Base-by-base conservation (phyloP, 78 protist species). In the Dictyostelium firmibasis region DNA sequence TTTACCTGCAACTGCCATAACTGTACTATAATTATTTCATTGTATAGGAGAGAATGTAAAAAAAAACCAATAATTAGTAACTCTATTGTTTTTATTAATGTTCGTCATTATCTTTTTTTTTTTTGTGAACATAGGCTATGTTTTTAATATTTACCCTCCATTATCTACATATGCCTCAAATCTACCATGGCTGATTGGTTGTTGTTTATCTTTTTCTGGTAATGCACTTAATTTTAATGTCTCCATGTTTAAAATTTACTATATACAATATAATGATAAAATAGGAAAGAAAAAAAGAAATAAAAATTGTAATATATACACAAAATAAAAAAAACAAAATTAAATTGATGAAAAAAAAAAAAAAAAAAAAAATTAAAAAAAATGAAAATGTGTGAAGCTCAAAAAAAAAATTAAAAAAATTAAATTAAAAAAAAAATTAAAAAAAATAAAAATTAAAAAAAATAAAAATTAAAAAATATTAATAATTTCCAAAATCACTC, bases 1-100 rank as follows among this genome's bases (percentile, higher is more conserved):
- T 3, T 84, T 85, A 36, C 99, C 99, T 3, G 98, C 97, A 53
- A 99, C 82, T 23, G 99, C 99, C 16, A 98, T 23, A 10, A 89
- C 92, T 14, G 99, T 97, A 33, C 99, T 96, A 70, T 38, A 76
- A 47, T 25, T 50, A 13, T n/a, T 23, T 83, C 9, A 14, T 14
- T 9, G n/a, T 16, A 27, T 1, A 23, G 16, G 2, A 18, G 0
- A 44, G 35, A 27, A 50, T 16, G 16, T 16, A 50, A 50, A 11
- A 50, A 0, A 50, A 50, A 50, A 1, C 3, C 13, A 33, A 14
- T 69, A 83, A 33, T 70, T 33, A 31, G 31, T 38, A 9, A 72
- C 5, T 70, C n/a, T 16, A 23, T 50, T 14, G 60, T 14, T 50
- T 41, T 41, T n/a, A n/a, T n/a, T n/a, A n/a, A n/a, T n/a, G n/a